Conservation (phyloP, 116 monocot species). For the Phalaenopsis hybrid region DNA sequence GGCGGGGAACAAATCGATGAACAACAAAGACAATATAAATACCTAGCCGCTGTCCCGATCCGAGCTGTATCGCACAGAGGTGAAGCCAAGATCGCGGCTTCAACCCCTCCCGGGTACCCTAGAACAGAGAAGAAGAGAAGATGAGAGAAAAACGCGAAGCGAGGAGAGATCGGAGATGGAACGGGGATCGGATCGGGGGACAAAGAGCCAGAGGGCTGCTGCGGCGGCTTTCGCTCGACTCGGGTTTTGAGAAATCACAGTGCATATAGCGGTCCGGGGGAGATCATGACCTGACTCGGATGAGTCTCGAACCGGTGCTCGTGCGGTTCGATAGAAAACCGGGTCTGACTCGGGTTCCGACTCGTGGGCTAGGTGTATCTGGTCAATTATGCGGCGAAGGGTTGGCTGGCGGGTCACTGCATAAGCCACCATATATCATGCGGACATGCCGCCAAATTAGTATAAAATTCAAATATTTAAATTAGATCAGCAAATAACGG, state of each 20-base stretch:
- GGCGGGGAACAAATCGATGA: neutral
- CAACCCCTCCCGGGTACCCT: neutral
- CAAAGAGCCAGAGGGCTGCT: neutral
- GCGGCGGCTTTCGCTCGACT: slow-evolving; percentile 6
- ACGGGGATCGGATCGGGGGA: neutral
- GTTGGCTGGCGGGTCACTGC: neutral
- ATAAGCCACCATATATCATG: neutral
- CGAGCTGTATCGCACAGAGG: neutral
- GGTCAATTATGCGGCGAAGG: neutral
- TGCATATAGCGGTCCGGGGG: neutral
- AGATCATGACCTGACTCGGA: neutral
- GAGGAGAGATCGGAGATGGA: neutral
- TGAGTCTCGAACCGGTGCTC: neutral
- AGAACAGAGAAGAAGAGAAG: neutral
- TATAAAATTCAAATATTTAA: slow-evolving; percentile 6
- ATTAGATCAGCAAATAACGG: neutral
- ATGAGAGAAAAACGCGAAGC: too few species aligned
- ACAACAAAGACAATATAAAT: neutral
- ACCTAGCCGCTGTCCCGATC: neutral
- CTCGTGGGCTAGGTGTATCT: neutral
- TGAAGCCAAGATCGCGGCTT: neutral
- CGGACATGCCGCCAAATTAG: slow-evolving; percentile 1
- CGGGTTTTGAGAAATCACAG: neutral
- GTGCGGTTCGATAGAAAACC: neutral
- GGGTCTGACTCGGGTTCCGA: neutral